Percentiles rank a stretch among this genome's conserved stretches.
Evolutionary conservation across 2,329 filamentous ascomycete species (phyloP).

Genomic region (Trichoderma sp.): DNA sequence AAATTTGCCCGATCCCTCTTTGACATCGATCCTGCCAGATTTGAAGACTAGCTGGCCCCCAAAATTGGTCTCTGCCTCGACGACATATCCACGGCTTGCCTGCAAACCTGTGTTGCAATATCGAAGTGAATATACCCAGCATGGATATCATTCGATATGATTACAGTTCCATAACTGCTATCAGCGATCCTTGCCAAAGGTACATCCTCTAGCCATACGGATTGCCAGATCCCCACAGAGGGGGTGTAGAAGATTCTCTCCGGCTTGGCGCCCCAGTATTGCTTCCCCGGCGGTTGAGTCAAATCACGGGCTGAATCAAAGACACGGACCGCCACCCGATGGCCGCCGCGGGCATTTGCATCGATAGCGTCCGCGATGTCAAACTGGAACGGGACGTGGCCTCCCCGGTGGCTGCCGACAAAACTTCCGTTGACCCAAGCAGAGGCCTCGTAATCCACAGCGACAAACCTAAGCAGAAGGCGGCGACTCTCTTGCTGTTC

Average conservation of each 20-base stretch:
- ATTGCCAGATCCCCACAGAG: constrained; percentile 57
- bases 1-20: not conserved
- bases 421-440: constrained; percentile 54
- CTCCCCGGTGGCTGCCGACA: constrained; percentile 54
- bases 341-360: constrained; percentile 24
- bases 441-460: constrained; percentile 59
- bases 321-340: constrained; percentile 54
- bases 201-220: constrained; percentile 55
- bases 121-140: constrained; percentile 49
- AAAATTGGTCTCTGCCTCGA: constrained; percentile 54
- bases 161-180: constrained; percentile 55
- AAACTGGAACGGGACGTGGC: constrained; percentile 57
- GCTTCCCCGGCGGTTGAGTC: constrained; percentile 64
- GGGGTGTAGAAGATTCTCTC: constrained; percentile 60
- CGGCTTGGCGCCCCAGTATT: constrained; percentile 60
- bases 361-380: constrained; percentile 52
- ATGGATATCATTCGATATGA: constrained; percentile 53
- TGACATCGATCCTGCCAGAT: constrained; percentile 21
- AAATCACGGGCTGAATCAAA: constrained; percentile 63
- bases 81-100: constrained; percentile 43
- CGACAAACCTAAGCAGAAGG: constrained; percentile 54
- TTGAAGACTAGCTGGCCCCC: constrained; percentile 46
- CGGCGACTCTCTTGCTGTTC: constrained; percentile 41
- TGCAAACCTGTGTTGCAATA: constrained; percentile 47
- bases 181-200: constrained; percentile 51